Percentiles rank a stretch among this genome's conserved stretches.
Conservation (phyloP, 768 basidiomycete genomes). For the Auricularia sp. region DNA sequence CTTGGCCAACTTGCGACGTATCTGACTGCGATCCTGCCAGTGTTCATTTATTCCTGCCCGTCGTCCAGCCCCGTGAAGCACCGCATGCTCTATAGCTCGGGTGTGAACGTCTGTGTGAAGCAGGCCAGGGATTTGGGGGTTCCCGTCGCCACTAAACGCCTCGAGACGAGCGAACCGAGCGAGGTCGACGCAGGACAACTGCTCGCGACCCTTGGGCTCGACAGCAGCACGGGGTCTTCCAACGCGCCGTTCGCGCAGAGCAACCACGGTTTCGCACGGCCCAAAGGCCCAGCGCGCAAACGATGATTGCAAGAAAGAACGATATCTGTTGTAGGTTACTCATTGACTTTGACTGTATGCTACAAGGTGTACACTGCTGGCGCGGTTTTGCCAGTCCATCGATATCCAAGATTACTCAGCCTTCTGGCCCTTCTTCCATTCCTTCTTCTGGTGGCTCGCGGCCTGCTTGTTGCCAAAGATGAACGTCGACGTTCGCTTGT, state of each 20-base stretch:
- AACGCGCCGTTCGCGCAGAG: background rate
- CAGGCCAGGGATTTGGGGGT: constrained; percentile 40
- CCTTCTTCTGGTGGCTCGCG: constrained; percentile 52
- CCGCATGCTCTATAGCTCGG: constrained; percentile 84
- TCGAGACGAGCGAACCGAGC: constrained; percentile 16
- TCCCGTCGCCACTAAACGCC: constrained; percentile 30
- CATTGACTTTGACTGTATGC: background rate
- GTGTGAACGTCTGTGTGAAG: constrained; percentile 45
- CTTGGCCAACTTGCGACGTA: background rate
- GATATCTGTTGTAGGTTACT: background rate
- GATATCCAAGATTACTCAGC: background rate
- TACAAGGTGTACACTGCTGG: background rate
- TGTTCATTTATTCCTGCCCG: constrained; percentile 91
- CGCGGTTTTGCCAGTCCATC: background rate
- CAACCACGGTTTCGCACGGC: background rate
- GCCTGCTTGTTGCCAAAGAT: constrained; percentile 67
- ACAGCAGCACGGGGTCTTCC: background rate
- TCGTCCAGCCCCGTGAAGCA: constrained; percentile 68
- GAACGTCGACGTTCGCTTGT: constrained; percentile 73
- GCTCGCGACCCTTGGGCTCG: background rate
- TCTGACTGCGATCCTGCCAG: constrained; percentile 26
- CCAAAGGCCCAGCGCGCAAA: constrained; percentile 1
- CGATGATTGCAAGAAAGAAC: background rate
- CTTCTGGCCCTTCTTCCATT: constrained; percentile 14
- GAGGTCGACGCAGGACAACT: background rate